Base-by-base conservation (phyloP, 257 asterid genomes). In the Solanum ahanhuiri region DNA sequence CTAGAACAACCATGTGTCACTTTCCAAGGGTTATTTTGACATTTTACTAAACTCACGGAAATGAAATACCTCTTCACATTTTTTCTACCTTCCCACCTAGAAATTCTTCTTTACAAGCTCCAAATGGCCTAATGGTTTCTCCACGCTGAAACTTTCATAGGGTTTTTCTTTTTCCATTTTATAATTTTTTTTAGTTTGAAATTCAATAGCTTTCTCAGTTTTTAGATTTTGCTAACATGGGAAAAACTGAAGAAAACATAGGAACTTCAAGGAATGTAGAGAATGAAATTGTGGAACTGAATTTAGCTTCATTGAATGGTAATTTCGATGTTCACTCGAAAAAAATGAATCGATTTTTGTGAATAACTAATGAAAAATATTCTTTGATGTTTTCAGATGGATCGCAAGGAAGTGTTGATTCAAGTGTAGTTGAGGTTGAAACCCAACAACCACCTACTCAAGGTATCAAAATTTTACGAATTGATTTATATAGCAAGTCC, bases 321-420 rank as follows among this genome's bases (percentile, higher is more conserved):
- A 18, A 18, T 54, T 54, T 57, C 1, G 2, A 57, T 57, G 64
- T 57, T 18, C 10, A 57, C n/a, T 57, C 9, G 1, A 12, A 48
- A 48, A 48, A 48, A 14, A 20, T 17, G 2, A 57, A 57, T 20
- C 64, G 8, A 1, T 18, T 18, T 54, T 6, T 3, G n/a, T 89
- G 90, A 96, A 95, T 86, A 98, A 98, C 2, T 96, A 89, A 87
- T 64, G 91, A 88, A 30, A 86, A 85, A 17, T 57, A n/a, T 43
- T 91, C 71, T 23, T 72, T 83, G 85, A 87, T 82, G 0, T 89
- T 88, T 4, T 64, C 91, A 1, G 90, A 88, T 66, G 94, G 93
- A 87, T 90, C 94, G 9, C 89, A 43, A 30, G 86, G 90, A 85
- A 89, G 93, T 86, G 92, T 87, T 67, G 93, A 94, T 51, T 91